Base-by-base conservation (phyloP, 495 filamentous ascomycete species). In the Neurospora sublineolata region DNA sequence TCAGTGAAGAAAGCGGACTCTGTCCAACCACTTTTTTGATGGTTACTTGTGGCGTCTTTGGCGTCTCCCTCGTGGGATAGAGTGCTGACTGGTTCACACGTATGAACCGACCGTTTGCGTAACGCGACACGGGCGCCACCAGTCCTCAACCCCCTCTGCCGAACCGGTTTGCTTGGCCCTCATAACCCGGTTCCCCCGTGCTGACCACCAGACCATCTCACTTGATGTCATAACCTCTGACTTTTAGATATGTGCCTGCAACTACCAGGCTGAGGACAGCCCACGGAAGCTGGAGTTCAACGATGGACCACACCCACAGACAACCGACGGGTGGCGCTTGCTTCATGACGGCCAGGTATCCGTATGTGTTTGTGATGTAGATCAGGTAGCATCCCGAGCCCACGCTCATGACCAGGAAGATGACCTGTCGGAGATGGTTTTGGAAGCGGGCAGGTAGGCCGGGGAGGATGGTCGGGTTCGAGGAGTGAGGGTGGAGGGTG, bases 291-390 rank as follows among this genome's bases (percentile, higher is more conserved):
- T 90, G 82, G 82, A 97, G 87, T 81, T 99, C 95, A 67, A 97
- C 83, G 40, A 97, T 89, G 20, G 90, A 90, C 95, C 94, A 99
- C 16, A 99, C 88, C 94, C 94, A 97, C 23, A 97, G 79, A 18
- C 92, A 93, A 2, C 93, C 96, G n/a, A 97, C 78, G 27, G 93
- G 88, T 27, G 95, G 95, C 0, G 93, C 92, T 70, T 87, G 89
- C 83, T 97, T 96, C 95, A 99, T 94, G 3, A 97, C 89, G 12
- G 89, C 92, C 77, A 93, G 89, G 76, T 97, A 97, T 0, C 89
- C 88, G 69, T 89, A 86, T 37, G 81, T 84, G 77, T 97, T 99
- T 5, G 91, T 93, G 23, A 93, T 89, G 71, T 90, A 82, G 42
- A 98, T 89, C 42, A 97, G 83, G 79, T 92, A 93, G 79, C 86